Base-by-base conservation (phyloP, 805 yeast species). In the Huiozyma sinensis region DNA sequence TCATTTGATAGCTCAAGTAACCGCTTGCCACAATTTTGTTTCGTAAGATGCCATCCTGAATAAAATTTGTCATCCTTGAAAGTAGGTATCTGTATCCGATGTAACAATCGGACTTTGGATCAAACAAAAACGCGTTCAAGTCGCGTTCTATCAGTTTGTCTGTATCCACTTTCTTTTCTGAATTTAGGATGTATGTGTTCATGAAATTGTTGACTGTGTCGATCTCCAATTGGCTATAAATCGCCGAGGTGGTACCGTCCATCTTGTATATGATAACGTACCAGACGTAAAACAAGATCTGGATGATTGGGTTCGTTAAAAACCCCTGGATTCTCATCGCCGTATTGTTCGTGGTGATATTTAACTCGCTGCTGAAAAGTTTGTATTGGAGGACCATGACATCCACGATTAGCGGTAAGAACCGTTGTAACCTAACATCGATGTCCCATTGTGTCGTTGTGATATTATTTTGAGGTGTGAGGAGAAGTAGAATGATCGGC, bases 281-380 rank as follows among this genome's bases (percentile, higher is more conserved):
- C 55, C 60, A 55, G 28, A 48, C 50, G 35, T 51, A 54, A 8
- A 56, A 28, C 35, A 56, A 31, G 12, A 55, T 36, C 40, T 55
- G 58, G 10, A 56, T 43, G 12, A 51, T 51, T 11, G 57, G 57
- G 35, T 53, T 54, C 17, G 43, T 39, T 32, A 54, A 33, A 7
- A 51, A 42, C 3, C 47, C 48, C 13, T 50, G 39, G 6, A 49
- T 40, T 28, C 48, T 47, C 7, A 34, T 34, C 9, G 44, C 40
- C 17, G 45, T 35, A 9, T 41, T 43, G 3, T 30, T 11, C 7
- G 36, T 39, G 7, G 45, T n/a, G n/a, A 43, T 39, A 24, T 39
- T 42, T 24, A 48, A 40, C 27, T 48, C 50, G 9, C 24, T 33
- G 5, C 47, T 43, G 31, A 48, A 44, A 10, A 53, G 36, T 42